These are phyloP conservation scores for Hypoxylon fragiforme DNA, from an alignment of 495 filamentous ascomycete species.

Conservation along the genomic window DNA sequence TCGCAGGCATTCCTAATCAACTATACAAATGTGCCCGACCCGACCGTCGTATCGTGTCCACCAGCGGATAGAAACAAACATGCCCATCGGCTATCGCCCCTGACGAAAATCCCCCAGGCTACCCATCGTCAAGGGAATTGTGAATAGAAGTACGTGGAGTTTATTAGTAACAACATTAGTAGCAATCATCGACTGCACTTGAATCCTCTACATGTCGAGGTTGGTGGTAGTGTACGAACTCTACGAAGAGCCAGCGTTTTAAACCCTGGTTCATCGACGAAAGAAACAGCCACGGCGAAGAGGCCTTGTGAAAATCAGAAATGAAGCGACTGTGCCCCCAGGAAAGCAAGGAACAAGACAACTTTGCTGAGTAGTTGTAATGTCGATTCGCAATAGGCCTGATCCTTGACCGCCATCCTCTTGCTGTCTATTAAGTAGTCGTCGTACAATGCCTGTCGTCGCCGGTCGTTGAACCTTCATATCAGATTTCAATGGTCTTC, in stretches of 20 bases:
- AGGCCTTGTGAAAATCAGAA: too few relatives aligned
- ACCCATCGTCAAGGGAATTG: too few relatives aligned
- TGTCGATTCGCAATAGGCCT: conserved; percentile 20
- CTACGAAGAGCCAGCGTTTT: too few relatives aligned
- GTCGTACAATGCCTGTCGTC: conserved; percentile 34
- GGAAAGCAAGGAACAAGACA: conserved; percentile 14
- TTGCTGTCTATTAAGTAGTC: conserved; percentile 37
- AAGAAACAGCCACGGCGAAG: too few relatives aligned
- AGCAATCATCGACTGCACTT: not conserved
- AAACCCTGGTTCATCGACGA: too few relatives aligned
- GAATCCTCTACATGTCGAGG: too few relatives aligned
- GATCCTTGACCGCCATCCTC: conserved; percentile 39
- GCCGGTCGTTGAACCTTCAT: conserved; percentile 35
- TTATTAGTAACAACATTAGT: not conserved
- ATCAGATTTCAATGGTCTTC: conserved; percentile 63
- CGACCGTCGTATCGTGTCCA: not conserved
- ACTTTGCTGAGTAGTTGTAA: conserved; percentile 3
- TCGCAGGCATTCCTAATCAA: not conserved
- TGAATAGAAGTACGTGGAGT: not conserved
- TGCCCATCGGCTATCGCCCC: not conserved
- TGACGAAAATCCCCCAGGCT: not conserved
- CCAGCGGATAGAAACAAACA: not conserved
- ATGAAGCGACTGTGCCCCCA: conserved; percentile 12
- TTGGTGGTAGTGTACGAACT: too few relatives aligned
- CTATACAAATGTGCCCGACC: not conserved